Evolutionary conservation across 768 basidiomycete genomes (phyloP).

Genomic region (Suillus decipiens): DNA sequence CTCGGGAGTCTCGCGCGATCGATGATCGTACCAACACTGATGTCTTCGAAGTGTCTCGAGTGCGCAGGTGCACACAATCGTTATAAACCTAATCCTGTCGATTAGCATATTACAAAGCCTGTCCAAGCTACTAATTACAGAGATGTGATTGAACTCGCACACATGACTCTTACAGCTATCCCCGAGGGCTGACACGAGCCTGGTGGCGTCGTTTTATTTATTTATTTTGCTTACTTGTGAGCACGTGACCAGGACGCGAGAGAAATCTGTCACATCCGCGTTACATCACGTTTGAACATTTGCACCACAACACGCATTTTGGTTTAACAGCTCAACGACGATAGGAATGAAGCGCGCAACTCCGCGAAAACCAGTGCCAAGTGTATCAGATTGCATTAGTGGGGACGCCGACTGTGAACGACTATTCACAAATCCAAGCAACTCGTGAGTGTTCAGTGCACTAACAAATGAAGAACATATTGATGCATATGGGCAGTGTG

Average conservation of each 20-base stretch:
- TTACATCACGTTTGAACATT: conserved; percentile 14
- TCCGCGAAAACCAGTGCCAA: conserved; percentile 24
- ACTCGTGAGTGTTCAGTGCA: conserved; percentile 3
- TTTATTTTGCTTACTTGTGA: neutral
- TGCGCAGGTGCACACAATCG: no score
- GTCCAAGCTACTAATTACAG: no score
- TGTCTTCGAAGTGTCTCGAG: no score
- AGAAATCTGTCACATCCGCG: conserved; percentile 6
- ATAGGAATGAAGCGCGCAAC: conserved; percentile 12
- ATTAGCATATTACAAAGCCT: no score
- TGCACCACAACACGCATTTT: conserved; percentile 12
- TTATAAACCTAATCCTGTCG: no score
- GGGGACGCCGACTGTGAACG: neutral
- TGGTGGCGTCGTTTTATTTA: no score
- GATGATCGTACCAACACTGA: no score
- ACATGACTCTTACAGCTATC: no score
- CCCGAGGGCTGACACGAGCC: no score
- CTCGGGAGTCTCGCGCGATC: no score
- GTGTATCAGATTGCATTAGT: conserved; percentile 7
- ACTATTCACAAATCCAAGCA: neutral
- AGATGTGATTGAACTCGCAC: no score
- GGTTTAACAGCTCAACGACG: neutral
- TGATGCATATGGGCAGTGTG: neutral
- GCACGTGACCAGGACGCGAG: conserved; percentile 18
- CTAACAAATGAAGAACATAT: neutral